Conservation (phyloP, 345 rosid genomes). For the Ceriops decandra region DNA sequence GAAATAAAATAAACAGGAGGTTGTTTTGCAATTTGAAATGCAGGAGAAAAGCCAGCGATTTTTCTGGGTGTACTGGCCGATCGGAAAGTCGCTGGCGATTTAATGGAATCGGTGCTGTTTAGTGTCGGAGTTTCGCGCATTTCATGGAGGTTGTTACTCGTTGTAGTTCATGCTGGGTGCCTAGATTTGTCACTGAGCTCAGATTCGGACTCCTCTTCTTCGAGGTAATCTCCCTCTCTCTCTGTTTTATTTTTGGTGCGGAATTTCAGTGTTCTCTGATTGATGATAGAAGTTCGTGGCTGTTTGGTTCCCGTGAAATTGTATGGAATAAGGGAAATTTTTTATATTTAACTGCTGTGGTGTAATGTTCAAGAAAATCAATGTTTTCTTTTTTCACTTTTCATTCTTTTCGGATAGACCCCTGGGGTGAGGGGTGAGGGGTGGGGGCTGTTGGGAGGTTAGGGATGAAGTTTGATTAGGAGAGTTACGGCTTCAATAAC, state of each 20-base stretch:
- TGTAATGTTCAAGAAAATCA: neutral
- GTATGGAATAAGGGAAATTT: constrained; percentile 8
- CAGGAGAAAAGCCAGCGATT: constrained; percentile 19
- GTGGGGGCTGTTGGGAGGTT: too few species aligned
- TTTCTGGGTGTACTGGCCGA: constrained; percentile 17
- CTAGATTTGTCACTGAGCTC: constrained; percentile 38
- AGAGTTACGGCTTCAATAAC: too few species aligned
- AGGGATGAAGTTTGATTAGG: too few species aligned
- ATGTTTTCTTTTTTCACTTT: neutral
- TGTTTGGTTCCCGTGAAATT: constrained; percentile 14
- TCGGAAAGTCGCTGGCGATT: constrained; percentile 23
- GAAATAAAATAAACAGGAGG: too few species aligned
- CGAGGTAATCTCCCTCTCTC: constrained; percentile 38
- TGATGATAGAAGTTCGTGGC: neutral
- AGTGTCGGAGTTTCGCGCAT: constrained; percentile 24
- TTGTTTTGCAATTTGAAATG: constrained; percentile 12
- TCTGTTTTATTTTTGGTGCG: neutral
- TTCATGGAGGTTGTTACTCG: constrained; percentile 67
- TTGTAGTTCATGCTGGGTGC: constrained; percentile 28
- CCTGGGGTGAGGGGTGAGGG: too few species aligned
- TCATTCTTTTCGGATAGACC: too few species aligned
- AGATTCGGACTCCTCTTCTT: constrained; percentile 46
- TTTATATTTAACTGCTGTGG: constrained; percentile 10
- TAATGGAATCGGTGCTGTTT: constrained; percentile 32
- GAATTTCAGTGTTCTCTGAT: neutral